These are phyloP conservation scores for Auxenochlorella pyrenoidosa DNA, from an alignment of 139 green algal genomes.

Conservation along the genomic window DNA sequence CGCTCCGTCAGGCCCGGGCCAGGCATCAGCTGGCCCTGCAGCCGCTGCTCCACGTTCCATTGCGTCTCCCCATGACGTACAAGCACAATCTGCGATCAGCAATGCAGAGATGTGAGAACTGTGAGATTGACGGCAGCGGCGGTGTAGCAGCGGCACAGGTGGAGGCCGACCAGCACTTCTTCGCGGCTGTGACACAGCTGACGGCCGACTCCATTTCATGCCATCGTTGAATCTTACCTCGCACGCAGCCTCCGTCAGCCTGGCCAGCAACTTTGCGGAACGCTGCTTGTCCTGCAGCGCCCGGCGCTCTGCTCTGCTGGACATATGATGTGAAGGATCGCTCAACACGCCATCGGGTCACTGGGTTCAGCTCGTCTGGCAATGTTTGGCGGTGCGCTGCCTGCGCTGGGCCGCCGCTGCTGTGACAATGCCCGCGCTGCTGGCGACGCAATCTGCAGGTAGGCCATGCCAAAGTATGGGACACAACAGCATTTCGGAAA, in stretches of 20 bases:
- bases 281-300: slow-evolving; percentile 11
- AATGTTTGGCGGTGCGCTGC: neutral
- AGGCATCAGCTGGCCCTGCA: slow-evolving; percentile 40
- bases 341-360: too few relatives aligned
- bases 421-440: too few relatives aligned
- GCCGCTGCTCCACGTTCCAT: slow-evolving; percentile 38
- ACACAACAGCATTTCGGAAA: too few relatives aligned
- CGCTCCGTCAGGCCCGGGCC: slow-evolving; percentile 32
- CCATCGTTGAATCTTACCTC: neutral
- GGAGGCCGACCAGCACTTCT: too few relatives aligned
- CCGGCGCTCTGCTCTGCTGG: neutral
- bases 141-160: neutral
- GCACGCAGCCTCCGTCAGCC: neutral
- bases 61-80: slow-evolving; percentile 44
- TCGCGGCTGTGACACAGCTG: too few relatives aligned
- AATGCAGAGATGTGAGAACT: neutral
- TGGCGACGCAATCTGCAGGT: too few relatives aligned
- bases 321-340: too few relatives aligned
- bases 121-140: neutral
- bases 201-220: too few relatives aligned
- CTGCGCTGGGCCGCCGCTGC: neutral
- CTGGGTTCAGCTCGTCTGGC: too few relatives aligned
- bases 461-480: too few relatives aligned
- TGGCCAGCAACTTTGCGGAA: neutral
- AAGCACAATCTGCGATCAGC: slow-evolving; percentile 19